These are phyloP conservation scores for Nannizzia gypsea DNA, from an alignment of 2,329 filamentous ascomycete species.

Conservation along the genomic window DNA sequence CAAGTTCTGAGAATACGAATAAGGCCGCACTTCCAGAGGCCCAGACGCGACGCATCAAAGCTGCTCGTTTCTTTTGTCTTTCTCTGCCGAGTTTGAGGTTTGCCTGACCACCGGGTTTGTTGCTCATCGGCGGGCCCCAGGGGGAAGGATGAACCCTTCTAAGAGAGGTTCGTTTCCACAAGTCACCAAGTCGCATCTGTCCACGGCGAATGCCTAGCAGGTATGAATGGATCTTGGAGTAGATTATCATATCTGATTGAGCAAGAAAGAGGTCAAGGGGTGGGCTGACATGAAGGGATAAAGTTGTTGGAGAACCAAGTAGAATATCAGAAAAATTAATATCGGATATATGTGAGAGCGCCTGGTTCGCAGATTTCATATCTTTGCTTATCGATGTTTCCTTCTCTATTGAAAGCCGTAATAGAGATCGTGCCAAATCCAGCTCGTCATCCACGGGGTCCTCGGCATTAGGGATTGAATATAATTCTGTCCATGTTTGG, in stretches of 20 bases:
- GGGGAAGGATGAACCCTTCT: conserved; percentile 66
- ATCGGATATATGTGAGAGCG: conserved; percentile 29
- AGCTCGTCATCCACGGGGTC: conserved; percentile 62
- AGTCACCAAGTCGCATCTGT: conserved; percentile 67
- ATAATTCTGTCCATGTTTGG: conserved; percentile 67
- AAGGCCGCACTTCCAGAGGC: conserved; percentile 76
- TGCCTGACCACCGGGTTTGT: conserved; percentile 47
- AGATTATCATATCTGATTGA: conserved; percentile 60
- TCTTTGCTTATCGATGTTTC: conserved; percentile 16
- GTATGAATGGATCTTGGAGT: conserved; percentile 78
- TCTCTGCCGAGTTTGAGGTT: conserved; percentile 51
- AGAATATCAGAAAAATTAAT: conserved; percentile 63
- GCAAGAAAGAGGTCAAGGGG: conserved; percentile 83
- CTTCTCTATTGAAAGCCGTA: conserved; percentile 49
- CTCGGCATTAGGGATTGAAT: conserved; percentile 66
- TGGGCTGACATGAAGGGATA: conserved; percentile 63
- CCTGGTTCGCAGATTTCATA: conserved; percentile 15
- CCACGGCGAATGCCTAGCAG: conserved; percentile 74
- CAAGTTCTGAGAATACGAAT: conserved; percentile 79
- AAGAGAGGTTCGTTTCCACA: conserved; percentile 77
- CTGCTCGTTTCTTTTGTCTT: conserved; percentile 51
- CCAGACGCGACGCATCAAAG: conserved; percentile 72
- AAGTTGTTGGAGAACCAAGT: conserved; percentile 60
- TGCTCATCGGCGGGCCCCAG: conserved; percentile 51
- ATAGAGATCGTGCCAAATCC: conserved; percentile 66